Evolutionary conservation across 768 basidiomycete genomes (phyloP).

Genomic region (Calocybe gangraenosa): DNA sequence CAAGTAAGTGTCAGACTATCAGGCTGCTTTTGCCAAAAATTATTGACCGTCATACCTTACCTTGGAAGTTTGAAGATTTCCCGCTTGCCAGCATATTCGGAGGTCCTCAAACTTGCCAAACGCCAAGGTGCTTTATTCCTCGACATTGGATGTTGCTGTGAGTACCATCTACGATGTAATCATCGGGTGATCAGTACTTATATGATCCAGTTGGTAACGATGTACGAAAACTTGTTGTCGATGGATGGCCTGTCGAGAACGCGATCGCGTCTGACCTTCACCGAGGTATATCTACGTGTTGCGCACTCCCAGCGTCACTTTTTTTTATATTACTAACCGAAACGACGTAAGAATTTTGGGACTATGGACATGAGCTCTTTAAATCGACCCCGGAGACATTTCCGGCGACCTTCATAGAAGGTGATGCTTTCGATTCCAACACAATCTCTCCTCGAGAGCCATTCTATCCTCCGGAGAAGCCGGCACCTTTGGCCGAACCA

Average conservation of each 20-base stretch:
- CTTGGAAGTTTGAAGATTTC: slow-evolving; percentile 18
- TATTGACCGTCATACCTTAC: neutral
- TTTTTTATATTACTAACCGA: slow-evolving; percentile 29
- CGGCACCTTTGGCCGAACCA: slow-evolving; percentile 14
- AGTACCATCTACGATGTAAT: slow-evolving; percentile 4
- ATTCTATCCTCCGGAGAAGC: slow-evolving; percentile 15
- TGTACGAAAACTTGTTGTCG: slow-evolving; percentile 19
- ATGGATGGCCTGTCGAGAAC: slow-evolving; percentile 22
- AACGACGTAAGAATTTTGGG: slow-evolving; percentile 55
- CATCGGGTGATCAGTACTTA: neutral
- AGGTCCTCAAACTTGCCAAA: slow-evolving; percentile 14
- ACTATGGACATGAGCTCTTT: slow-evolving; percentile 60
- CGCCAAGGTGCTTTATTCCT: slow-evolving; percentile 19
- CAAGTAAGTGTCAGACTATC: slow-evolving; percentile 16
- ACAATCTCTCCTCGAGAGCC: slow-evolving; percentile 32
- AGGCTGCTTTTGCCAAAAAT: neutral
- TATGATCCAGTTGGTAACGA: slow-evolving; percentile 19
- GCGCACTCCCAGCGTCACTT: too few relatives aligned
- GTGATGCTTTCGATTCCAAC: slow-evolving; percentile 46
- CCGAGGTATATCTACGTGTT: slow-evolving; percentile 9
- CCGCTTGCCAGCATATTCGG: slow-evolving; percentile 17
- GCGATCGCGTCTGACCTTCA: slow-evolving; percentile 21
- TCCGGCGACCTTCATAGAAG: slow-evolving; percentile 51
- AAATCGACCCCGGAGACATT: slow-evolving; percentile 45
- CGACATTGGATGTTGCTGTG: slow-evolving; percentile 25